Evolutionary conservation across 2,329 filamentous ascomycete species (phyloP), one percentile per base, ranked within the genome.

Genomic region (Mariannaea sp.): DNA sequence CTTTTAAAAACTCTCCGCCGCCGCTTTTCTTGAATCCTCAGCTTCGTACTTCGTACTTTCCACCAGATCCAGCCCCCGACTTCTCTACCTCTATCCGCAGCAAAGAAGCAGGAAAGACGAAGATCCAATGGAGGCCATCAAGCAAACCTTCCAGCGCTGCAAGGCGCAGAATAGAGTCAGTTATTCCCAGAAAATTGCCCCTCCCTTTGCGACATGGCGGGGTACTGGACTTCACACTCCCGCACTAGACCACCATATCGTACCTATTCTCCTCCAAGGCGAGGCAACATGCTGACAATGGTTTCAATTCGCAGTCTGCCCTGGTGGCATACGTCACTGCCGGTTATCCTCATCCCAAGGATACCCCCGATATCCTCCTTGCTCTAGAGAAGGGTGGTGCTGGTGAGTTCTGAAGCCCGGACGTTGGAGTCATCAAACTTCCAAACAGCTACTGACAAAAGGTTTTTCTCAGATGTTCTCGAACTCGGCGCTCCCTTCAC

Each of bases 401-500:
- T 67, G 90, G 90, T 94, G 78, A 65, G 81, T 70, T 17, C 12
- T 17, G 17, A 47, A 51, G 40, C 53, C 22, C 20, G 59, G 30
- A 24, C 36, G 39, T 33, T 40, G 29, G 9, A 35, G 7, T 40
- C 19, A 14, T 16, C 36, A 24, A 22, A 8, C 12, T 14, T 19
- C 36, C 22, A n/a, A 14, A 32, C 13, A 27, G 27, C 13, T 12
- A 12, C 30, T 22, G 17, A 29, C 26, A 20, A 38, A n/a, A n/a
- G n/a, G 65, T 48, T 26, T 36, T 39, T 26, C 24, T 35, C 45
- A 74, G 94, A 99, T 73, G 80, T 99, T 56, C 95, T 99, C 68
- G 94, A 99, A 75, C 85, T 99, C 63, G 94, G 93, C 59, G 86
- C 96, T 51, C 94, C 94, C 46, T 99, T 99, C 77, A 97, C 93